phyloP scores from a whole-genome alignment of 768 basidiomycete species.

The Astraeus odoratus region DNA sequence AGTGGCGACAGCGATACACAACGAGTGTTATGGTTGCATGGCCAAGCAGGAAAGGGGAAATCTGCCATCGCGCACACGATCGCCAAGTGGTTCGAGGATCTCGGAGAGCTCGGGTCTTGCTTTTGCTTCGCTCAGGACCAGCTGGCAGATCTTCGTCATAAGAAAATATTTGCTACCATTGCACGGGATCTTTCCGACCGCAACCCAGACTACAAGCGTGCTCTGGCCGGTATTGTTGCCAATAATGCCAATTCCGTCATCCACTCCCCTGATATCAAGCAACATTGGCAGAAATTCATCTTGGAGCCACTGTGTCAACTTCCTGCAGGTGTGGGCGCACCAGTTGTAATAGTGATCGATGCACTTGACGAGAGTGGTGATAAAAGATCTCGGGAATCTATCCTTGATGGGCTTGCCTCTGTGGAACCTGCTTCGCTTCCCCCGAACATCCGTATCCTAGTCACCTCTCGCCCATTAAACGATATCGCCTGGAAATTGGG shows the following conservation, averaged over 20 bases:
- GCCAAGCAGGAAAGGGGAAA: slow-evolving; percentile 13
- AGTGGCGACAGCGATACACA: not conserved
- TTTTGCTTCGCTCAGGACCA: slow-evolving; percentile 9
- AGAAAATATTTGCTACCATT: slow-evolving; percentile 7
- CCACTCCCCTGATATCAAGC: not conserved
- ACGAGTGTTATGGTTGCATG: slow-evolving; percentile 10
- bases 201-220: not conserved
- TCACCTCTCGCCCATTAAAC: slow-evolving; percentile 2
- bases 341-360: slow-evolving; percentile 18
- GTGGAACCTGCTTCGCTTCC: slow-evolving; percentile 20
- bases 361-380: slow-evolving; percentile 13
- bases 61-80: slow-evolving; percentile 15
- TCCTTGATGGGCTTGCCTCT: slow-evolving; percentile 7
- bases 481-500: not conserved
- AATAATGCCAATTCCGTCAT: not conserved
- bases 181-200: slow-evolving; percentile 10
- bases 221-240: not conserved
- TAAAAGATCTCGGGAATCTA: not conserved
- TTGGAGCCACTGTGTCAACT: slow-evolving; percentile 2
- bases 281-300: slow-evolving; percentile 15
- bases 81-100: slow-evolving; percentile 4
- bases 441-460: not conserved
- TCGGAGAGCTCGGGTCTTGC: slow-evolving; percentile 2
- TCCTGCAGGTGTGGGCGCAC: slow-evolving; percentile 1
- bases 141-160: slow-evolving; percentile 7